Base-by-base conservation (phyloP, 306 rosid species). In the Lupinus albus region DNA sequence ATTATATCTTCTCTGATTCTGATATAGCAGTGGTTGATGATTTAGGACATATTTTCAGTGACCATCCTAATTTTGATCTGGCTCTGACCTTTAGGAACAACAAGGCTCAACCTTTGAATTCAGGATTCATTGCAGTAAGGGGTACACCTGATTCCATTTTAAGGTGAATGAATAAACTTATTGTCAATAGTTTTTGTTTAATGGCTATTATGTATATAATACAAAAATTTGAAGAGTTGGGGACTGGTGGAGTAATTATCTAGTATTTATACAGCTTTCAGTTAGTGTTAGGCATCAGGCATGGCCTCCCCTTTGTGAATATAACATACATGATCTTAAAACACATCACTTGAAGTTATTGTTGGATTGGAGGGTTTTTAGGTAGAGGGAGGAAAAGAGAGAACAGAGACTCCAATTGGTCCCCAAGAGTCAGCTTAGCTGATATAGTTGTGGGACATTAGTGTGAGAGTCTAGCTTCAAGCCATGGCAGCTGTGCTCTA, bases 41-140 rank as follows among this genome's bases (percentile, higher is more conserved):
- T 83, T 68, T 93, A 47, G 90, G 90, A 74, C 79, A 84, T 42
- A 73, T 93, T 33, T 88, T 93, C 46, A 77, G 0, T 17, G 84
- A 88, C 6, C 70, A 82, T 71, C 87, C 89, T n/a, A 70, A 86
- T 72, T 89, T 88, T 76, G 85, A 93, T 72, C 58, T 89, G 75
- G 96, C 94, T 48, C 85, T 93, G 62, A 93, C 98, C 58, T 93
- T 89, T 67, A 82, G 97, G 76, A 93, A 93, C 83, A 90, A 93
- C 77, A 93, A 83, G 61, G 96, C 74, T 54, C 98, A 93, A 60
- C 98, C 98, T 65, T 64, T 93, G 66, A 93, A 93, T 85, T 93
- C 97, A 12, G 97, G 98, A 64, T 93, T 89, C 80, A 88, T 93
- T 73, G 98, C 94, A 57, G 94, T 89, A 41, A 86, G 88, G 91